Percentiles rank a stretch among this genome's conserved stretches.
Evolutionary conservation across 371 early-diverging fungal genomes (phyloP).

Genomic region (Rhizopus delemar): DNA sequence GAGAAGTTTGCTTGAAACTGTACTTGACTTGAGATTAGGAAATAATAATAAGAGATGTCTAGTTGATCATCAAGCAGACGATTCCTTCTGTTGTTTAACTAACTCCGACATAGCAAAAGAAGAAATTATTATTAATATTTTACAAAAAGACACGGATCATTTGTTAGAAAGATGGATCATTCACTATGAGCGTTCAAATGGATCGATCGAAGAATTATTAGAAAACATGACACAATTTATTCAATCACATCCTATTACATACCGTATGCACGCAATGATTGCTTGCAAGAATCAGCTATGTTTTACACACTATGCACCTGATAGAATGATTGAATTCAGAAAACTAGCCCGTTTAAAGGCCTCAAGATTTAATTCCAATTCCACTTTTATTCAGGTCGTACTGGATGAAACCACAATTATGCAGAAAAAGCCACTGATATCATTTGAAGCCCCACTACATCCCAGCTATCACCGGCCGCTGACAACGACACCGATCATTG

Average conservation of each 20-base stretch:
- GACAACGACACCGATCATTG: conserved; percentile 6
- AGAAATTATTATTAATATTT: conserved; percentile 19
- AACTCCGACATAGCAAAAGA: conserved; percentile 4
- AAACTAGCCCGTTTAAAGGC: conserved; percentile 44
- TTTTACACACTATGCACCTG: conserved; percentile 29
- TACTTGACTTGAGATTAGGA: not conserved
- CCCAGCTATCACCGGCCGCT: not conserved
- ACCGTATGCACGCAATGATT: conserved; percentile 1
- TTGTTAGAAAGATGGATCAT: conserved; percentile 22
- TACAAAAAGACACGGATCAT: conserved; percentile 15
- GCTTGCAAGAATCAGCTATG: conserved; percentile 24
- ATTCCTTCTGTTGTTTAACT: conserved; percentile 7
- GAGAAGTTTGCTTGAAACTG: not conserved
- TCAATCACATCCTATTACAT: conserved; percentile 1
- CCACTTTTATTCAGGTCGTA: conserved; percentile 37
- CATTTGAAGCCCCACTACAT: no score
- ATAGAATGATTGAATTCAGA: conserved; percentile 40
- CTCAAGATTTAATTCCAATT: conserved; percentile 38
- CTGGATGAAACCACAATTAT: conserved; percentile 35
- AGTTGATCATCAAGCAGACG: not conserved
- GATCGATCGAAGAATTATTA: not conserved
- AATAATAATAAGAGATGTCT: not conserved
- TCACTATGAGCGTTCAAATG: conserved; percentile 3
- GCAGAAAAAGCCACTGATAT: not conserved
- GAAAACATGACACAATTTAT: conserved; percentile 2